Conservation (phyloP, 768 basidiomycete genomes). For the Dacryopinax primogenitus region DNA sequence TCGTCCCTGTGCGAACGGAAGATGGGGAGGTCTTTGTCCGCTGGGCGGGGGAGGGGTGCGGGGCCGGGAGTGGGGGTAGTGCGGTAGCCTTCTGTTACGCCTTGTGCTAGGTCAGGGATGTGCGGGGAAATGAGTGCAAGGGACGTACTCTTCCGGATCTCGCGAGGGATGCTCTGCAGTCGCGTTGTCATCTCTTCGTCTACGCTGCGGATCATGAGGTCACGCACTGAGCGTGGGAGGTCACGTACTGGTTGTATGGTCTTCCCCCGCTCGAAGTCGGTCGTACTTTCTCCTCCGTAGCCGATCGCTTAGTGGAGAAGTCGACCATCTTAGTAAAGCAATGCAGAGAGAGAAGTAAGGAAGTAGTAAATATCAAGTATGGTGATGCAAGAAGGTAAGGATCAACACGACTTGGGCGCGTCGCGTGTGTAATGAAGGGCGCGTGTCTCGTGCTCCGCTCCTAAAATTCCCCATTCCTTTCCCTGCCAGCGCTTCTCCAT, state of each 20-base stretch:
- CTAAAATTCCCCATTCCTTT: too few relatives aligned
- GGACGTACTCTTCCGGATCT: constrained; percentile 3
- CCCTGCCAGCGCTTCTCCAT: too few relatives aligned
- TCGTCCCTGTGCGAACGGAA: constrained; percentile 6
- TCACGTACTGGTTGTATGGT: background rate
- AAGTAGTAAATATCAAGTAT: background rate
- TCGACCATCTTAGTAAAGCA: constrained; percentile 2
- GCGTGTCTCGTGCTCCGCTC: too few relatives aligned
- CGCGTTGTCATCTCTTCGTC: background rate
- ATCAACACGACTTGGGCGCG: background rate
- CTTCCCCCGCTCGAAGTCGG: background rate
- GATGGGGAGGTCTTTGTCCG: background rate
- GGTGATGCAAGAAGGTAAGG: background rate
- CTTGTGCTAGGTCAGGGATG: background rate
- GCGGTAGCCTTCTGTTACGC: constrained; percentile 5
- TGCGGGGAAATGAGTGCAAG: background rate
- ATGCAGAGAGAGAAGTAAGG: background rate
- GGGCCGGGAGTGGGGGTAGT: background rate
- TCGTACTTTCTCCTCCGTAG: background rate
- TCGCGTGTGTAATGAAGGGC: background rate
- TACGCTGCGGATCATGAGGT: background rate
- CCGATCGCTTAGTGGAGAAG: background rate
- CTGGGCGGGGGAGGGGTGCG: background rate
- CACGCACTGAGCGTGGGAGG: background rate
- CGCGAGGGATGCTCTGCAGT: background rate